phyloP scores from a whole-genome alignment of 352 stramenopile genomes.

The Globisporangium mamillatum region DNA sequence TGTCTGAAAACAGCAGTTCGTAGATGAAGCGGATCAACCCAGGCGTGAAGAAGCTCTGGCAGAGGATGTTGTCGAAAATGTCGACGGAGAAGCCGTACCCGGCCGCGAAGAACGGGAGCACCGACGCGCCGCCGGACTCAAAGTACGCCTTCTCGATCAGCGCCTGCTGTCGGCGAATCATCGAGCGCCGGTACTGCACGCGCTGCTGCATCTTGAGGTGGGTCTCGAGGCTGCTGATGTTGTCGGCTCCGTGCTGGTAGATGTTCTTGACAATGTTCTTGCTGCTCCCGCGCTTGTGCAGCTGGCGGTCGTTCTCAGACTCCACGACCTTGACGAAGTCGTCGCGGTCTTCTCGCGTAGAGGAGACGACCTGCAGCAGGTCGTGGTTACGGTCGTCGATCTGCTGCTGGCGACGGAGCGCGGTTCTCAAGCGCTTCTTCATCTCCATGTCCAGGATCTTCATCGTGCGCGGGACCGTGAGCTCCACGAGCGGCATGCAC shows the following conservation, averaged over 20 bases:
- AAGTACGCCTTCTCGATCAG: conserved; percentile 36
- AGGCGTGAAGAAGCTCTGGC: conserved; percentile 67
- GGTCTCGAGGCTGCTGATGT: conserved; percentile 34
- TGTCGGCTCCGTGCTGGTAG: conserved; percentile 13
- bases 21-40: conserved; percentile 60
- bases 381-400: conserved; percentile 9
- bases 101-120: conserved; percentile 64
- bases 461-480: conserved; percentile 62
- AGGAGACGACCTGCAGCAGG: conserved; percentile 9
- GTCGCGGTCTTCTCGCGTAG: background rate
- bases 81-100: conserved; percentile 61
- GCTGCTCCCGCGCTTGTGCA: conserved; percentile 19
- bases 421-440: conserved; percentile 34
- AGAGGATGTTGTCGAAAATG: conserved; percentile 75
- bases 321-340: conserved; percentile 8
- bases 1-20: conserved; percentile 62
- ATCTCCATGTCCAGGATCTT: conserved; percentile 68
- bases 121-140: conserved; percentile 36
- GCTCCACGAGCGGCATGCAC: conserved; percentile 57
- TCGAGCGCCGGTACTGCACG: conserved; percentile 33
- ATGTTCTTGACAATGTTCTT: conserved; percentile 17
- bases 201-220: conserved; percentile 41
- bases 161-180: conserved; percentile 42
- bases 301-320: conserved; percentile 8
- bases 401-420: conserved; percentile 11